These are phyloP conservation scores for Hypoxylon sp. DNA, from an alignment of 2,329 filamentous ascomycete genomes.

Conservation along the genomic window DNA sequence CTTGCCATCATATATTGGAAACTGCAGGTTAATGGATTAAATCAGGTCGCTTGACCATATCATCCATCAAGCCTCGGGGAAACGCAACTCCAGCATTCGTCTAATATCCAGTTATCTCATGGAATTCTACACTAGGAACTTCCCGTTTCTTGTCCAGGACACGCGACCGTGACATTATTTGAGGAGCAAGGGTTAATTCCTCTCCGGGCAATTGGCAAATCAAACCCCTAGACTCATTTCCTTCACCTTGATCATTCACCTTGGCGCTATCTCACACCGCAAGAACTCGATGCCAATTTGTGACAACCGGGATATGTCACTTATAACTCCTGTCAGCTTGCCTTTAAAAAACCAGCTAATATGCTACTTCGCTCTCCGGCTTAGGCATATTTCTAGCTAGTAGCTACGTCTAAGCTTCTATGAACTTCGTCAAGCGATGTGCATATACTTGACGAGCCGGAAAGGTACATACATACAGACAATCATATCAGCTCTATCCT, in stretches of 20 bases:
- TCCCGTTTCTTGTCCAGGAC: conserved; percentile 15
- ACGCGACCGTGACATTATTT: conserved; percentile 13
- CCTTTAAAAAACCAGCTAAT: background rate
- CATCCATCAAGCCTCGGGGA: conserved; percentile 2
- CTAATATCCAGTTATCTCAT: conserved; percentile 16
- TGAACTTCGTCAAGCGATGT: conserved; percentile 4
- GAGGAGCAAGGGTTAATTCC: conserved; percentile 29
- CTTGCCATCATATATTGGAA: conserved; percentile 10
- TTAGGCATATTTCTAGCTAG: conserved; percentile 4
- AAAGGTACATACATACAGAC: background rate
- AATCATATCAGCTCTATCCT: background rate
- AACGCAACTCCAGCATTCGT: conserved; percentile 14
- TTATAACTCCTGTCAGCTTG: background rate
- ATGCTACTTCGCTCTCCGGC: background rate
- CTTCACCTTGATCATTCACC: conserved; percentile 42
- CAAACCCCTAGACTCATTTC: conserved; percentile 14
- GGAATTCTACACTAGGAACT: conserved; percentile 6
- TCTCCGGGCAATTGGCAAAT: conserved; percentile 30
- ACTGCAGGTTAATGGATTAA: conserved; percentile 8
- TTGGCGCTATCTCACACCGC: conserved; percentile 43
- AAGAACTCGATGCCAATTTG: conserved; percentile 31
- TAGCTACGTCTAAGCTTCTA: background rate
- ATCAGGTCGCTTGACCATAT: conserved; percentile 17
- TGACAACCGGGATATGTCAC: conserved; percentile 5
- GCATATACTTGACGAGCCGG: background rate